phyloP scores from a whole-genome alignment of 2,329 filamentous ascomycete species.

The Neonectria magnoliae region DNA sequence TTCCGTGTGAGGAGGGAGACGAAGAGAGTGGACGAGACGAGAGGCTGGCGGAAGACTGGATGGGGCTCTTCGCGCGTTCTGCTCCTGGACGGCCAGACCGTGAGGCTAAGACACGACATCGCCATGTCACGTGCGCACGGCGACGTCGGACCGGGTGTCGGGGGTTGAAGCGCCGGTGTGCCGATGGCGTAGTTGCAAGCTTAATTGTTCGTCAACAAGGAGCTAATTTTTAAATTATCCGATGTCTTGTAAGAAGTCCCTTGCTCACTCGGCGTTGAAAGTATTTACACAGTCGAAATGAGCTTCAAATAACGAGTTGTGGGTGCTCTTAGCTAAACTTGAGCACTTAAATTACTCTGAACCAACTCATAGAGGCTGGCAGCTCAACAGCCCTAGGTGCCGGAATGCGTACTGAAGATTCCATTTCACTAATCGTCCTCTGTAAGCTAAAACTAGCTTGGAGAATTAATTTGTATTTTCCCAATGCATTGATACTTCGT shows the following conservation, averaged over 20 bases:
- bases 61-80: constrained; percentile 19
- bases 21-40: constrained; percentile 13
- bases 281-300: too few relatives aligned
- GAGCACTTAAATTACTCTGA: too few relatives aligned
- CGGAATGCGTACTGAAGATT: too few relatives aligned
- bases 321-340: too few relatives aligned
- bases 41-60: constrained; percentile 6
- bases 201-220: neutral
- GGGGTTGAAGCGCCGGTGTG: constrained; percentile 28
- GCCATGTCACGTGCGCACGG: constrained; percentile 39
- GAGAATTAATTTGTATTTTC: too few relatives aligned
- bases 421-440: too few relatives aligned
- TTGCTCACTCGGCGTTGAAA: neutral
- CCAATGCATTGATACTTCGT: too few relatives aligned
- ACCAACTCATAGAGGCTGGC: too few relatives aligned
- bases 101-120: constrained; percentile 40
- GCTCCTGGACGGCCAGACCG: constrained; percentile 11
- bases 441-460: too few relatives aligned
- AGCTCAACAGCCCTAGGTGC: too few relatives aligned
- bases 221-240: neutral
- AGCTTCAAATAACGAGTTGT: too few relatives aligned
- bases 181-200: constrained; percentile 23
- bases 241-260: neutral
- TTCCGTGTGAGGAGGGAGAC: constrained; percentile 5
- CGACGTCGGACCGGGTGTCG: constrained; percentile 13